phyloP scores from a whole-genome alignment of 2,329 filamentous ascomycete genomes.

The Diaporthe sp. region DNA sequence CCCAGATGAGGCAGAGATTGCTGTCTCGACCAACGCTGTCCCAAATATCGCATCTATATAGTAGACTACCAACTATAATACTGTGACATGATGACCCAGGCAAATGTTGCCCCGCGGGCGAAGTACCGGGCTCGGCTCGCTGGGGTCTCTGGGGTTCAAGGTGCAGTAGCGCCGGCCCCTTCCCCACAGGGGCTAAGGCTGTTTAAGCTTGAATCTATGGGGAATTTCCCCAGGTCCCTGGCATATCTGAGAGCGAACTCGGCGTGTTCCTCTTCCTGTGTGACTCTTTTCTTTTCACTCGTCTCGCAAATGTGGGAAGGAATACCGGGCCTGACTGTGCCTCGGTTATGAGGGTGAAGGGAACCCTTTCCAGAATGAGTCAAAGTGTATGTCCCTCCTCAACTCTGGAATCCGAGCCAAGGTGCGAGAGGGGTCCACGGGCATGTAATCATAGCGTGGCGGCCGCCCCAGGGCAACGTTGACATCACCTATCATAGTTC shows the following conservation, averaged over 20 bases:
- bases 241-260: slow-evolving; percentile 7
- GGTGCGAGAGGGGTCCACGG: neutral
- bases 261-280: neutral
- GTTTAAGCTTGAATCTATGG: slow-evolving; percentile 28
- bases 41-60: neutral
- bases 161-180: slow-evolving; percentile 27
- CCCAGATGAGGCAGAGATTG: neutral
- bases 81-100: neutral
- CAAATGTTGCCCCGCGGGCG: neutral
- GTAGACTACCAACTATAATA: neutral
- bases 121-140: neutral
- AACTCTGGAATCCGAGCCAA: neutral
- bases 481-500: neutral
- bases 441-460: neutral
- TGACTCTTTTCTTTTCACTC: too few relatives aligned
- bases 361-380: neutral
- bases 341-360: neutral
- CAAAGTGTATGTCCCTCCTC: neutral
- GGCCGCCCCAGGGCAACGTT: neutral
- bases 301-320: neutral
- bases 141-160: slow-evolving; percentile 19
- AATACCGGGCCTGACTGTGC: too few relatives aligned
- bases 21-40: neutral
- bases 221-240: slow-evolving; percentile 25
- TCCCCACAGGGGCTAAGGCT: slow-evolving; percentile 19